Evolutionary conservation across 345 rosid species (phyloP), one percentile per base, ranked within the genome.

Genomic region (Bretschneidera sinensis): DNA sequence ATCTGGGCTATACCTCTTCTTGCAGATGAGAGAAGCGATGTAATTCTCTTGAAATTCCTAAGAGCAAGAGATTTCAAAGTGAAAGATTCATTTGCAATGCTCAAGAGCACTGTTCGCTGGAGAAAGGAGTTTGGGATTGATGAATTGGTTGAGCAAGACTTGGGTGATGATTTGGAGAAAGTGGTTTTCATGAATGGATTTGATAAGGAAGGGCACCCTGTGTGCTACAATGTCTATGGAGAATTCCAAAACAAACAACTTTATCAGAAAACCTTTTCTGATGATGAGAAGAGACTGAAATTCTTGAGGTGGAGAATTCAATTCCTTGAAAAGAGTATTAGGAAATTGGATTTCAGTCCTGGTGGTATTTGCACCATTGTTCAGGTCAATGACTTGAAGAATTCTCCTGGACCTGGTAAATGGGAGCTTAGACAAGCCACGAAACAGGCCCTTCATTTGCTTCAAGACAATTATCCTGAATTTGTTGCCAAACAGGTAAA

Each of bases 231-330:
- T 10, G 70, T 73, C 25, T 73, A 73, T n/a, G 77, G 77, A 24
- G 77, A 73, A 62, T 73, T 73, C 60, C 77, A 64, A 24, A 61
- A 60, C 70, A 73, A 73, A 0, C 70, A 73, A 31, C 63, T 73
- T 60, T 73, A 73, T 56, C 56, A 43, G 25, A 68, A 73, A 21
- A 68, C 74, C 9, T 73, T 73, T 15, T 73, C 77, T 0, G 70
- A 68, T 21, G 77, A 73, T 9, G 77, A 68, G 48, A 73, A 68
- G 73, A 64, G 77, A 57, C 69, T 63, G 20, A 25, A 31, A 33
- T 73, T 73, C 77, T 73, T 73, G 73, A 68, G 70, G 34, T 73
- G 77, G 77, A 73, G 77, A 64, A 64, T 68, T 64, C 77, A 73
- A 72, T 68, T 73, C 65, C 73, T 73, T n/a, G 77, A 73, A 47